phyloP scores from a whole-genome alignment of 768 basidiomycete species.

The Termitomyces sp. region DNA sequence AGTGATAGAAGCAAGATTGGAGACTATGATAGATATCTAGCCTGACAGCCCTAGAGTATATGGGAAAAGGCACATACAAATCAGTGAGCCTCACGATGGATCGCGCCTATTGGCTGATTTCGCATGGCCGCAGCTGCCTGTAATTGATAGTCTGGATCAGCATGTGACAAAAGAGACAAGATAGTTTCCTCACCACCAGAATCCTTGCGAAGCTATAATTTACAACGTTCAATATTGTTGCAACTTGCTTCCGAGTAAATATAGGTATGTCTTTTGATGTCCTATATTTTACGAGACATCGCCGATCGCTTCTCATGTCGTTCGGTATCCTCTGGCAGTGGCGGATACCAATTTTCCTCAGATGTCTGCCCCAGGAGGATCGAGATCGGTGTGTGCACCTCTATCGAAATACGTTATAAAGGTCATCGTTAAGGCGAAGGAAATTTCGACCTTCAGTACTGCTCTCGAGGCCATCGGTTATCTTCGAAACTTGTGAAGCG shows the following conservation, averaged over 20 bases:
- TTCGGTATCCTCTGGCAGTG: background rate
- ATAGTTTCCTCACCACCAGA: background rate
- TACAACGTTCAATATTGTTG: background rate
- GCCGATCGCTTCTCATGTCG: background rate
- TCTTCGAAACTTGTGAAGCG: background rate
- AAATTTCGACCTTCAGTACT: background rate
- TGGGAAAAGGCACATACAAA: background rate
- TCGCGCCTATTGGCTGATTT: no score
- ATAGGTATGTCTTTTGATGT: background rate
- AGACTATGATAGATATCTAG: no score
- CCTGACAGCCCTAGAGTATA: no score
- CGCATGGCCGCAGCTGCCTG: background rate
- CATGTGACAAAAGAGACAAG: no score
- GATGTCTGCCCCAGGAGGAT: background rate
- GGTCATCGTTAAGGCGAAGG: no score
- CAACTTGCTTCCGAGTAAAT: background rate
- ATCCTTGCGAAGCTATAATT: background rate
- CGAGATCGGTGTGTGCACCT: background rate
- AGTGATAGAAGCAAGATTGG: background rate
- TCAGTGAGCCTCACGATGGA: background rate
- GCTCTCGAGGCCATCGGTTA: background rate
- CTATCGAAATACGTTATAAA: background rate
- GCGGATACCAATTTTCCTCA: no score
- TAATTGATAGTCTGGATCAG: background rate
- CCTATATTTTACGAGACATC: no score